phyloP scores from a whole-genome alignment of 352 stramenopile species.

The Phytophthora chlamydospora region DNA sequence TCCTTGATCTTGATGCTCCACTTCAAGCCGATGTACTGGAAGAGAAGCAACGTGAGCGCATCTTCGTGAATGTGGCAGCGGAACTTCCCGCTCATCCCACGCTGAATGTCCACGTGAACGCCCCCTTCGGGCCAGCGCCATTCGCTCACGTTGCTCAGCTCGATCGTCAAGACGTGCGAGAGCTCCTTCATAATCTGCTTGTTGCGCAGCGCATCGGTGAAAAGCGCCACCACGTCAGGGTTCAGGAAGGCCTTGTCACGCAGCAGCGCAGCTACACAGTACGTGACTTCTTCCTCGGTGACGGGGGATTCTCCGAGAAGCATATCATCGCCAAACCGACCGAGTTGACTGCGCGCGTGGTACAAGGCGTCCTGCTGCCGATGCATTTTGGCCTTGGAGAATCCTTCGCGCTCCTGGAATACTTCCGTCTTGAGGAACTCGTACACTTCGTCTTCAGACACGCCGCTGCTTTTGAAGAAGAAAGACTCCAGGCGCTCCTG shows the following conservation, averaged over 20 bases:
- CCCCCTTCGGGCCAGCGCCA: slow-evolving; percentile 44
- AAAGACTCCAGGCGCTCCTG: slow-evolving; percentile 46
- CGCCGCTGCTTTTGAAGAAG: slow-evolving; percentile 43
- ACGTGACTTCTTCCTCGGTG: slow-evolving; percentile 29
- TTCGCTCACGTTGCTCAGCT: slow-evolving; percentile 49
- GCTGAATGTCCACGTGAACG: slow-evolving; percentile 44
- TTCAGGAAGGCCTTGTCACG: slow-evolving; percentile 37
- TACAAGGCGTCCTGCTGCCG: slow-evolving; percentile 33
- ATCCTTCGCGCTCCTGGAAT: slow-evolving; percentile 33
- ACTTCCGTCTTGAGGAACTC: slow-evolving; percentile 44
- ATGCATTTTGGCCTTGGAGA: slow-evolving; percentile 32
- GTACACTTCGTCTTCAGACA: slow-evolving; percentile 42
- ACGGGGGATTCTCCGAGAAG: slow-evolving; percentile 20
- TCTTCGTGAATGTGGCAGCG: slow-evolving; percentile 53
- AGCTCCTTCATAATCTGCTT: slow-evolving; percentile 44
- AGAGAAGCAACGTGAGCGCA: slow-evolving; percentile 51
- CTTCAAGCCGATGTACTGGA: slow-evolving; percentile 49
- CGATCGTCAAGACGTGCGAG: slow-evolving; percentile 53
- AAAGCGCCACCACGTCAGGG: slow-evolving; percentile 42
- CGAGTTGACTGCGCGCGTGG: slow-evolving; percentile 15
- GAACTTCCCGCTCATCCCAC: slow-evolving; percentile 53
- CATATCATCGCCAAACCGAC: slow-evolving; percentile 36
- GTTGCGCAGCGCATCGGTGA: slow-evolving; percentile 41
- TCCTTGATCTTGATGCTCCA: slow-evolving; percentile 38
- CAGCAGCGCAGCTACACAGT: slow-evolving; percentile 38